Percentiles rank a stretch among this genome's conserved stretches.
Evolutionary conservation across 306 rosid genomes (phyloP).

Genomic region (Geum urbanum): DNA sequence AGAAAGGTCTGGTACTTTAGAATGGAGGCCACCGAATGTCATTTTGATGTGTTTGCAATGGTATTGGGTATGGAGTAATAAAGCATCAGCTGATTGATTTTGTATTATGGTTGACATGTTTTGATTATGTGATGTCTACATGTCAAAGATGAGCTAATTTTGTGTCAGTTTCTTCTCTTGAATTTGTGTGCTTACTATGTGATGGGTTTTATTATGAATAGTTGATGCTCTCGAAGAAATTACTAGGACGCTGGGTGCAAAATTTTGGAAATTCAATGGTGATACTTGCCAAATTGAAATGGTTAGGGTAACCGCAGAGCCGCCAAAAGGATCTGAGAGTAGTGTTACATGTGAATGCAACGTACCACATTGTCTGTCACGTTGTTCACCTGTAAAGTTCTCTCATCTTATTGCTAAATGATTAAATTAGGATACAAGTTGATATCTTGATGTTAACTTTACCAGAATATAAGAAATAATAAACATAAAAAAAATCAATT

Average conservation of each 20-base stretch:
- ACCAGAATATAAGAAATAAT: background rate
- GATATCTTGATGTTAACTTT: background rate
- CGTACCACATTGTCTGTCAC: conserved; percentile 52
- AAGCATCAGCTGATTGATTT: background rate
- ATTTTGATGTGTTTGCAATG: background rate
- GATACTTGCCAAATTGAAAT: conserved; percentile 46
- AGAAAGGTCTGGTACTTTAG: background rate
- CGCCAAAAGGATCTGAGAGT: conserved; percentile 32
- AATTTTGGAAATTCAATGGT: conserved; percentile 62
- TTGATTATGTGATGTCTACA: background rate
- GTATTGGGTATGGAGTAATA: background rate
- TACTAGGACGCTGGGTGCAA: conserved; percentile 56
- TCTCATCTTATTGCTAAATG: conserved; percentile 26
- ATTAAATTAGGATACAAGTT: background rate
- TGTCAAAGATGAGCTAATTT: background rate
- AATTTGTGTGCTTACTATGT: background rate
- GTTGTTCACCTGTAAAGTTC: conserved; percentile 59
- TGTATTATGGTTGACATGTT: background rate
- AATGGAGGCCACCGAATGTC: background rate
- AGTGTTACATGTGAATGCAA: conserved; percentile 56
- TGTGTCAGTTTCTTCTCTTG: background rate
- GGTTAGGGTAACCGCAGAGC: conserved; percentile 48
- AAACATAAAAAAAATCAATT: too few relatives aligned
- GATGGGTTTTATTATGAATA: conserved; percentile 25
- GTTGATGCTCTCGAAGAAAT: conserved; percentile 76